Conservation (phyloP, 2,329 filamentous ascomycete species). For the Exophiala phaeomuriformis region DNA sequence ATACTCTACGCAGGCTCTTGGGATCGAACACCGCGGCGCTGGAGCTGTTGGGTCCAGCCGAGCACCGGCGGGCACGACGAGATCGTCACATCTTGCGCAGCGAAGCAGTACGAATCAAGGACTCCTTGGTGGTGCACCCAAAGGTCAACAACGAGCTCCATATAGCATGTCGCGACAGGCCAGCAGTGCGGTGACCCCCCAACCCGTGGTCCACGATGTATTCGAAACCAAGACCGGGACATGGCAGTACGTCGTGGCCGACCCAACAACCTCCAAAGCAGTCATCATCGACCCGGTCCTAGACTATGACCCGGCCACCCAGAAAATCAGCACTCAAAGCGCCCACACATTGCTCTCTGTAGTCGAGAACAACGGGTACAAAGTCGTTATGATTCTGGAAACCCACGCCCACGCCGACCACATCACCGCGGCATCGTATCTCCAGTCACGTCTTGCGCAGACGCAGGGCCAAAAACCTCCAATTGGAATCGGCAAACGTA, state of each 20-base stretch:
- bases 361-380: constrained; percentile 42
- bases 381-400: constrained; percentile 50
- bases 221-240: constrained; percentile 44
- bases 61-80: too few relatives aligned
- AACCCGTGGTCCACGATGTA: constrained; percentile 2
- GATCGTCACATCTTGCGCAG: too few relatives aligned
- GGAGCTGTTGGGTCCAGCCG: too few relatives aligned
- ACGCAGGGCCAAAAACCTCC: constrained; percentile 27
- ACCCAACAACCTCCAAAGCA: constrained; percentile 43
- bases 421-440: constrained; percentile 52
- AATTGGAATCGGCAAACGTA: constrained; percentile 53
- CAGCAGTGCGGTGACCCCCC: too few relatives aligned
- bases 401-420: constrained; percentile 58
- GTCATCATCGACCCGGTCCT: constrained; percentile 58
- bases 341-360: constrained; percentile 48
- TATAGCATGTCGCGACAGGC: too few relatives aligned
- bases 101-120: too few relatives aligned
- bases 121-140: too few relatives aligned
- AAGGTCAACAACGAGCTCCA: too few relatives aligned
- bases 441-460: constrained; percentile 42
- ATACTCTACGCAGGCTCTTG: too few relatives aligned
- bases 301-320: constrained; percentile 46
- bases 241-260: constrained; percentile 57
- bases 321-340: constrained; percentile 43
- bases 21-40: too few relatives aligned